Evolutionary conservation across 345 rosid genomes (phyloP), one percentile per base, ranked within the genome.

Genomic region (Hibiscus syriacus): DNA sequence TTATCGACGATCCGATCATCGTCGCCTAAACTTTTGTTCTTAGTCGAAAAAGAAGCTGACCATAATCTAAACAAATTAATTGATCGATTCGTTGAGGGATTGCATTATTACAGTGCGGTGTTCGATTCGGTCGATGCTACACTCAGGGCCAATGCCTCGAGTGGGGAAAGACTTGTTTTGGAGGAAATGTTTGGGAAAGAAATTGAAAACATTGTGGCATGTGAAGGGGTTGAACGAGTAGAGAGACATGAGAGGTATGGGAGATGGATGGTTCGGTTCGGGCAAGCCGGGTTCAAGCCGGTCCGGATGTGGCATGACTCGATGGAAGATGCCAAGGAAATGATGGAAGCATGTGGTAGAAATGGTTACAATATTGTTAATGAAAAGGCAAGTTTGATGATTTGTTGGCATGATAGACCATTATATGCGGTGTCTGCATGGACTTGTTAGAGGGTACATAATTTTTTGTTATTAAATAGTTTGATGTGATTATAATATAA

Each of bases 381-480:
- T 6, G 83, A 80, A 70, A 79, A 77, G 46, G 52, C 75, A 8
- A 73, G 86, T 25, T 64, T 76, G 66, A 84, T 76, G 81, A 82
- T 82, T 55, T 86, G 85, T 63, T 86, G 91, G 91, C 78, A 80
- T 63, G 87, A 79, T 10, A 73, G 84, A 32, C 85, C 91, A 7
- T 53, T 86, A 0, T 82, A 82, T 60, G 82, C 88, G 16, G 78
- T 80, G 26, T 84, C 84, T 3, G 78, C 88, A 10, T 82, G 88
- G 88, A 82, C 77, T 32, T 72, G 80, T 76, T 67, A 19, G 16
- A 11, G 17, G 29, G 65, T 34, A 34, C 38, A 34, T 34, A 34
- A 34, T n/a, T n/a, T n/a, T n/a, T n/a, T n/a, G n/a, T n/a, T n/a
- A n/a, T n/a, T n/a, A n/a, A n/a, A n/a, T n/a, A n/a, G n/a, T n/a